Evolutionary conservation across 306 rosid species (phyloP).

Genomic region (Macrotyloma uniflorum): DNA sequence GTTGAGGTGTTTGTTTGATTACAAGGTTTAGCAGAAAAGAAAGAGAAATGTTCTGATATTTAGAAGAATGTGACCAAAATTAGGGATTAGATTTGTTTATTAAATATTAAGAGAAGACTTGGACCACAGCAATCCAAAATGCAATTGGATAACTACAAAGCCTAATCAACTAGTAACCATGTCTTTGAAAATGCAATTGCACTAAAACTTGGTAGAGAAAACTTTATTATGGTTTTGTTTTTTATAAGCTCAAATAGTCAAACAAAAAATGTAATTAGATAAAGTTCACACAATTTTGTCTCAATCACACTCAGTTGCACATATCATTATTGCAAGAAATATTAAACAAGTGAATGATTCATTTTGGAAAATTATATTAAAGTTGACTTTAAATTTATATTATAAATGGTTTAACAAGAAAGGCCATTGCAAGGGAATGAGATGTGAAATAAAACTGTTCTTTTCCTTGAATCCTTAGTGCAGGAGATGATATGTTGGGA

Average conservation of each 20-base stretch:
- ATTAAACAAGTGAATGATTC: conserved; percentile 8
- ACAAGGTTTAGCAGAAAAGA: neutral
- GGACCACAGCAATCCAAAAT: neutral
- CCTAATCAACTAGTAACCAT: neutral
- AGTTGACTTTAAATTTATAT: conserved; percentile 39
- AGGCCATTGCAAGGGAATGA: neutral
- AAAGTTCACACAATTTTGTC: conserved; percentile 4
- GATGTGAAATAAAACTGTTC: neutral
- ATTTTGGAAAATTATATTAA: neutral
- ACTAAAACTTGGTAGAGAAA: neutral
- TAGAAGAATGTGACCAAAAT: neutral
- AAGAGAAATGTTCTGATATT: neutral
- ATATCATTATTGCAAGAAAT: conserved; percentile 27
- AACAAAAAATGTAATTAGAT: neutral
- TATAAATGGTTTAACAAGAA: neutral
- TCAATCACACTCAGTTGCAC: neutral
- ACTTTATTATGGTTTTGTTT: neutral
- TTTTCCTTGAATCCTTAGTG: neutral
- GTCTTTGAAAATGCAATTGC: neutral
- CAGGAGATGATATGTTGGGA: neutral
- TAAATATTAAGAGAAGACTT: neutral
- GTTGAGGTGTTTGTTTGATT: neutral
- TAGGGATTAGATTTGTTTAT: neutral
- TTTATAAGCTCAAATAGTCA: neutral
- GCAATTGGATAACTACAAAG: neutral